Conservation (phyloP, 1,139 yeast species). For the Saccharomyces hybrid region DNA sequence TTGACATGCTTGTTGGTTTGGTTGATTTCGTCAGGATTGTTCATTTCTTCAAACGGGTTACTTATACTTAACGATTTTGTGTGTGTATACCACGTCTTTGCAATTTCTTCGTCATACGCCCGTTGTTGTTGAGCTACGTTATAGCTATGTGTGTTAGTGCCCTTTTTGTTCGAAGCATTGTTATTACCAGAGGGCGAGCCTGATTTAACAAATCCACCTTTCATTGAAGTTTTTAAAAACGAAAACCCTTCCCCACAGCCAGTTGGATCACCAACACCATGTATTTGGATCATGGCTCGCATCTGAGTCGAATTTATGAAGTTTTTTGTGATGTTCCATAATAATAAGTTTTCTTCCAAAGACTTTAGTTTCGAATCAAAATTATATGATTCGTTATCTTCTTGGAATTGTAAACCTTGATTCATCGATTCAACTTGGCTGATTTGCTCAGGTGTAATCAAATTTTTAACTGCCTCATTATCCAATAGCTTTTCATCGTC, state of each 20-base stretch:
- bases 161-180: conserved; percentile 6
- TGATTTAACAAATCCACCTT: conserved; percentile 78
- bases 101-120: conserved; percentile 84
- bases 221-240: conserved; percentile 87
- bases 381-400: conserved; percentile 58
- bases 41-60: conserved; percentile 38
- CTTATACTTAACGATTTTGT: conserved; percentile 51
- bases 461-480: conserved; percentile 71
- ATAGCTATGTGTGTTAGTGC: conserved; percentile 55
- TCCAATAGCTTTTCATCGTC: conserved; percentile 63
- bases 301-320: conserved; percentile 93
- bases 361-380: conserved; percentile 40
- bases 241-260: conserved; percentile 88
- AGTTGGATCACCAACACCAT: conserved; percentile 96
- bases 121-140: conserved; percentile 85
- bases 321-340: conserved; percentile 89
- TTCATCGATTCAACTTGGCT: conserved; percentile 87
- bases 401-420: conserved; percentile 77
- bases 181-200: conserved; percentile 21
- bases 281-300: conserved; percentile 90
- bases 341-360: conserved; percentile 79
- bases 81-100: conserved; percentile 87
- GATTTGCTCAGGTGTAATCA: conserved; percentile 90
- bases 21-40: conserved; percentile 32
- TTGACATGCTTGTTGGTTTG: conserved; percentile 30